Conservation (phyloP, 768 basidiomycete species). For the Pisolithus sp. region DNA sequence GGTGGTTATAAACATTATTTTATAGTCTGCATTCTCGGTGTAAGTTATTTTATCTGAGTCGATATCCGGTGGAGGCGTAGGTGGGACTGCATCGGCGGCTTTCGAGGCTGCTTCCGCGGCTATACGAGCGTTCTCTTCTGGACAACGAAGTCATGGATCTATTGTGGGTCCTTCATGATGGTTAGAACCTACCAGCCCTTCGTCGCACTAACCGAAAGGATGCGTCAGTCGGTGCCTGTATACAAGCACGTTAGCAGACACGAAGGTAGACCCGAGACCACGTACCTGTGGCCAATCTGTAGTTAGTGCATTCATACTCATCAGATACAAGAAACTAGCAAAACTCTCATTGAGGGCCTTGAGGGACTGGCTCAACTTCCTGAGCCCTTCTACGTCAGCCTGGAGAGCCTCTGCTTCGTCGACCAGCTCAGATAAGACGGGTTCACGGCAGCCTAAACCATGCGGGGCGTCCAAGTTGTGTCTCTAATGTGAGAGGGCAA, state of each 20-base stretch:
- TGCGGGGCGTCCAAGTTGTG: slow-evolving; percentile 70
- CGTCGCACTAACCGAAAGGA: slow-evolving; percentile 55
- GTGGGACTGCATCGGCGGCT: slow-evolving; percentile 14
- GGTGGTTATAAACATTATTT: slow-evolving; percentile 30
- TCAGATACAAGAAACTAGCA: slow-evolving; percentile 83
- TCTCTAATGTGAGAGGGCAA: slow-evolving; percentile 72
- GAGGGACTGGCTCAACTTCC: slow-evolving; percentile 68
- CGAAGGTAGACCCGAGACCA: background rate
- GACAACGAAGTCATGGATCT: background rate
- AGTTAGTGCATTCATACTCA: slow-evolving; percentile 95
- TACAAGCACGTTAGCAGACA: background rate
- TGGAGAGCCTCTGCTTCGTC: slow-evolving; percentile 84
- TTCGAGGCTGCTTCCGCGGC: slow-evolving; percentile 50
- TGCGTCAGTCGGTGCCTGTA: slow-evolving; percentile 52
- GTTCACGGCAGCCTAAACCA: slow-evolving; percentile 79
- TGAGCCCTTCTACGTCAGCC: slow-evolving; percentile 66
- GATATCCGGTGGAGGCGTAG: slow-evolving; percentile 17
- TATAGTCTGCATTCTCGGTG: slow-evolving; percentile 24
- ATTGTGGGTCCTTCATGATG: background rate
- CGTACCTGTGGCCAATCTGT: slow-evolving; percentile 85
- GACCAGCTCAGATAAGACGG: slow-evolving; percentile 76
- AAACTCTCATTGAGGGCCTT: slow-evolving; percentile 89
- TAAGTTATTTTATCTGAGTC: slow-evolving; percentile 27
- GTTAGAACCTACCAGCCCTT: slow-evolving; percentile 46
- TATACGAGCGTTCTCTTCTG: slow-evolving; percentile 52